These are phyloP conservation scores for Ophiognomonia clavigignenti-juglandacearum DNA, from an alignment of 2,329 filamentous ascomycete genomes.

Conservation along the genomic window DNA sequence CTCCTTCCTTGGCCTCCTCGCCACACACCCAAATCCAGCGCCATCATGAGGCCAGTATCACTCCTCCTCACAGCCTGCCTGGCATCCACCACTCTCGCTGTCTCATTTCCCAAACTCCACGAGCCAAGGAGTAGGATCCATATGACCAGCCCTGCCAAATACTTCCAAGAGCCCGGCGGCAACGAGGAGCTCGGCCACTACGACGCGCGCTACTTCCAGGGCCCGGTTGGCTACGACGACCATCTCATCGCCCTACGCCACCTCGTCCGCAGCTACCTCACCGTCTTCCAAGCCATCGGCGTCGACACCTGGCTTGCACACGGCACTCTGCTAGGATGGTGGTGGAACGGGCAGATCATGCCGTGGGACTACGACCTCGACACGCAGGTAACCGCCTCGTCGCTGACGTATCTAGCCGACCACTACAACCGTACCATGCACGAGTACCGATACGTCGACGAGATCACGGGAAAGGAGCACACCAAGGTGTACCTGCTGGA, in stretches of 20 bases:
- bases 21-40: not conserved
- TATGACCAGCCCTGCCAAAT: conserved; percentile 41
- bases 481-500: conserved; percentile 64
- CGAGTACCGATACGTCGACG: conserved; percentile 43
- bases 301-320: conserved; percentile 85
- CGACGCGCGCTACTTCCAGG: conserved; percentile 64
- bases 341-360: conserved; percentile 76
- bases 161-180: conserved; percentile 61
- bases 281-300: conserved; percentile 56
- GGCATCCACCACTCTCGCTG: conserved; percentile 5
- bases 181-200: conserved; percentile 65
- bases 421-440: conserved; percentile 66
- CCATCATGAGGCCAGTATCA: conserved; percentile 9
- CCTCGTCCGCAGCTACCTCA: conserved; percentile 73
- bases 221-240: conserved; percentile 59
- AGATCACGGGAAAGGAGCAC: conserved; percentile 34
- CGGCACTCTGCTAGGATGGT: conserved; percentile 80
- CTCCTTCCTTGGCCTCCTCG: not conserved
- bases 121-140: not conserved
- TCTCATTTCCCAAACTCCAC: not conserved
- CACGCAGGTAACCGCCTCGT: conserved; percentile 67
- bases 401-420: conserved; percentile 60
- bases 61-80: conserved; percentile 4
- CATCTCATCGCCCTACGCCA: conserved; percentile 62
- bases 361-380: conserved; percentile 85